Conservation (phyloP, 257 asterid species). For the Solanum verrucosum region DNA sequence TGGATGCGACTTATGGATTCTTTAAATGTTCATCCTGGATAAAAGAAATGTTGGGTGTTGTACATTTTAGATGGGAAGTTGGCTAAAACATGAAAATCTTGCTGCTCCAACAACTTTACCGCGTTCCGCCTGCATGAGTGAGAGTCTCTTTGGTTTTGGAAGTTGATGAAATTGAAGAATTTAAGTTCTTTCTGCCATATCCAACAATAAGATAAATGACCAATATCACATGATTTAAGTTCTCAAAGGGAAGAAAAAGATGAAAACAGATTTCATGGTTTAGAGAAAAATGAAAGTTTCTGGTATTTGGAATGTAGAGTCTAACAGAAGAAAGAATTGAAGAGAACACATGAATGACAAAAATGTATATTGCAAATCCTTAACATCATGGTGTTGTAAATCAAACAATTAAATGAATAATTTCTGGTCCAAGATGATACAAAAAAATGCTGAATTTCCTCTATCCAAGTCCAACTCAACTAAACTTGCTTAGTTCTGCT, state of each 20-base stretch:
- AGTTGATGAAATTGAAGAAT: background rate
- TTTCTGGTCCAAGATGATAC: slow-evolving; percentile 1
- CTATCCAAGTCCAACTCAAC: slow-evolving; percentile 8
- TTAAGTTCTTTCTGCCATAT: background rate
- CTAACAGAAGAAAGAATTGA: background rate
- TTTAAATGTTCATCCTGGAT: background rate
- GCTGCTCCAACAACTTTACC: slow-evolving; percentile 31
- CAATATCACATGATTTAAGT: background rate
- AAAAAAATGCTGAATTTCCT: background rate
- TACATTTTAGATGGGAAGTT: background rate
- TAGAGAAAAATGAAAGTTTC: no score
- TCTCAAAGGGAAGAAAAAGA: background rate
- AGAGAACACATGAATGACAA: background rate
- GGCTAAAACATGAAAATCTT: slow-evolving; percentile 35
- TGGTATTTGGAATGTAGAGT: background rate
- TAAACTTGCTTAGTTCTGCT: background rate
- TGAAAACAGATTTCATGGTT: background rate
- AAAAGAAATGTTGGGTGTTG: background rate
- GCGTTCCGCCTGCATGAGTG: slow-evolving; percentile 32
- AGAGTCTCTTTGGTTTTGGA: background rate
- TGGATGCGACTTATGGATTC: background rate
- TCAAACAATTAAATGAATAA: slow-evolving; percentile 1
- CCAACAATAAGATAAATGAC: background rate
- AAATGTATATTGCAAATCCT: background rate
- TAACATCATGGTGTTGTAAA: background rate